These are phyloP conservation scores for Dissophora ornata DNA, from an alignment of 192 early-diverging fungal genomes.

Conservation along the genomic window DNA sequence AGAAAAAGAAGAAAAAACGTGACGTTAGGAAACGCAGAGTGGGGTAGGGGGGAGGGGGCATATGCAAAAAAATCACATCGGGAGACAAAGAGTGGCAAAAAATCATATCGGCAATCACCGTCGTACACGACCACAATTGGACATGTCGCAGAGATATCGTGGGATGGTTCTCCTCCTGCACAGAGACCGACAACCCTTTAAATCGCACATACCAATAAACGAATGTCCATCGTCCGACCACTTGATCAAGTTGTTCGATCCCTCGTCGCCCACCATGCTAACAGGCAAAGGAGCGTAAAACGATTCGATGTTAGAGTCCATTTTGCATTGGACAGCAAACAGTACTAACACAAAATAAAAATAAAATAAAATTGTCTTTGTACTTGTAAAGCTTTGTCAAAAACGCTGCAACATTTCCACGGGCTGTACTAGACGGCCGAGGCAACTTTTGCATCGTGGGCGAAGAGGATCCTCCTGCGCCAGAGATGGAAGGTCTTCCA, in stretches of 20 bases:
- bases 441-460: slow-evolving; percentile 29
- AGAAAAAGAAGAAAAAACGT: neutral
- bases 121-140: neutral
- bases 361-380: slow-evolving; percentile 9
- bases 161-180: neutral
- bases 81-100: too few species aligned
- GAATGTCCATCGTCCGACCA: slow-evolving; percentile 92
- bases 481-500: neutral
- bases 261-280: slow-evolving; percentile 92
- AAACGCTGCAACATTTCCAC: slow-evolving; percentile 84
- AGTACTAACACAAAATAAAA: too few species aligned
- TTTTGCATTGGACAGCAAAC: too few species aligned
- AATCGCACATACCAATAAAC: slow-evolving; percentile 79
- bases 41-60: too few species aligned
- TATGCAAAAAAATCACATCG: too few species aligned
- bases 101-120: too few species aligned
- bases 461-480: neutral
- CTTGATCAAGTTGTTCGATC: slow-evolving; percentile 86
- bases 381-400: slow-evolving; percentile 94
- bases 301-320: too few species aligned
- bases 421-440: slow-evolving; percentile 44
- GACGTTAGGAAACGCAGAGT: too few species aligned
- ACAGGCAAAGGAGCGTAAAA: neutral
- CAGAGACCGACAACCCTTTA: too few species aligned
- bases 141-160: neutral